Evolutionary conservation across 169 alveolate species (phyloP).

Genomic region (Sarcocystis neurona): DNA sequence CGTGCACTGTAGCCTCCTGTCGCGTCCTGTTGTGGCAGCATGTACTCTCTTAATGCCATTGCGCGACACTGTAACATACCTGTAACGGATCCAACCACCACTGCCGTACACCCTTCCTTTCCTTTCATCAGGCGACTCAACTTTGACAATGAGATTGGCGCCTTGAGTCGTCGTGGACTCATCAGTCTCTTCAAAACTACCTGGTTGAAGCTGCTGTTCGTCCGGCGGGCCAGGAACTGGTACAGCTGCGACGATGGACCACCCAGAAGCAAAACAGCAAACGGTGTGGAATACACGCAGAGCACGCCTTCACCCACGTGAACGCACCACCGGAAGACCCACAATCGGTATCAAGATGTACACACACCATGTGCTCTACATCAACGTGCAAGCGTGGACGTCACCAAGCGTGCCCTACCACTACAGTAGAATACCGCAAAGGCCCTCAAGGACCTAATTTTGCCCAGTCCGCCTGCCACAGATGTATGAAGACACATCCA

Average conservation of each 20-base stretch:
- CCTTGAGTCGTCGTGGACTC: slow-evolving; percentile 90
- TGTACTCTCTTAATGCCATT: no score
- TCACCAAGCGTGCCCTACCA: no score
- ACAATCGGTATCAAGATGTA: no score
- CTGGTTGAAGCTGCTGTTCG: slow-evolving; percentile 91
- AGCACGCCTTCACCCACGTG: not conserved
- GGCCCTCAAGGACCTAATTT: no score
- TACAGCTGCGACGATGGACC: slow-evolving; percentile 67
- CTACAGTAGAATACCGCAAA: no score
- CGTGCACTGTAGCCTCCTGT: no score
- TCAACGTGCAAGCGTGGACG: not conserved
- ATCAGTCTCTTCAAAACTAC: slow-evolving; percentile 91
- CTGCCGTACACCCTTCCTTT: slow-evolving; percentile 91
- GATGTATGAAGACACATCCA: no score
- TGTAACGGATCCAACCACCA: slow-evolving; percentile 96
- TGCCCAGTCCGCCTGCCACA: no score
- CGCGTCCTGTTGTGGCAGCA: no score
- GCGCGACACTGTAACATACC: slow-evolving; percentile 74
- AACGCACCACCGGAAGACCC: not conserved
- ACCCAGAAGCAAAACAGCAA: not conserved
- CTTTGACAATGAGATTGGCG: slow-evolving; percentile 93
- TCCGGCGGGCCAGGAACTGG: slow-evolving; percentile 92
- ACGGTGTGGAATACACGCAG: not conserved
- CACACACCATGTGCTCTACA: not conserved
- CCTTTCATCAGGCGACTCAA: slow-evolving; percentile 87